These are phyloP conservation scores for Tanacetum coccineum DNA, from an alignment of 129 eudicot species.

Conservation along the genomic window DNA sequence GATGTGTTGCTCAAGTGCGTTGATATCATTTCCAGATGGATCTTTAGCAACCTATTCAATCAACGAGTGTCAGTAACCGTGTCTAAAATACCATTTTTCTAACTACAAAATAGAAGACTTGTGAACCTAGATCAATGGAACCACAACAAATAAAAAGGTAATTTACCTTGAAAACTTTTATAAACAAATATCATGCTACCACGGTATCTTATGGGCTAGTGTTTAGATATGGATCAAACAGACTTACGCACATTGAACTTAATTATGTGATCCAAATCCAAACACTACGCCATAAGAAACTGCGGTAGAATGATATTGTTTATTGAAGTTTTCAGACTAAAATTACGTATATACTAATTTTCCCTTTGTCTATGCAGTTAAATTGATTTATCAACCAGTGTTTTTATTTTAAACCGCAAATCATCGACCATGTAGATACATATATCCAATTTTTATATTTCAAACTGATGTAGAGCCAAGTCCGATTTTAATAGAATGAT, in stretches of 20 bases:
- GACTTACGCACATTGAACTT: background rate
- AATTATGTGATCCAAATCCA: no score
- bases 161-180: background rate
- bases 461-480: no score
- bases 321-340: no score
- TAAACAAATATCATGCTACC: background rate
- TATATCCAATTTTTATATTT: background rate
- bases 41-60: slow-evolving; percentile 56
- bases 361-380: no score
- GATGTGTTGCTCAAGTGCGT: slow-evolving; percentile 70
- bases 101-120: background rate
- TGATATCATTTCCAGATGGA: slow-evolving; percentile 59
- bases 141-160: background rate
- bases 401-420: no score
- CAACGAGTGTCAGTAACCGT: background rate
- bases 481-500: no score
- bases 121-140: background rate
- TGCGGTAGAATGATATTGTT: no score
- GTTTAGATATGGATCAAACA: background rate
- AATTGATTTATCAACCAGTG: no score
- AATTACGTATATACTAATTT: no score
- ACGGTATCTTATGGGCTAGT: background rate
- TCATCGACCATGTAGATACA: background rate
- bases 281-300: no score
- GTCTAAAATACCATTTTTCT: slow-evolving; percentile 13